These are phyloP conservation scores for Alloteropsis semialata DNA, from an alignment of 176 grass and related monocot genomes.

Conservation along the genomic window DNA sequence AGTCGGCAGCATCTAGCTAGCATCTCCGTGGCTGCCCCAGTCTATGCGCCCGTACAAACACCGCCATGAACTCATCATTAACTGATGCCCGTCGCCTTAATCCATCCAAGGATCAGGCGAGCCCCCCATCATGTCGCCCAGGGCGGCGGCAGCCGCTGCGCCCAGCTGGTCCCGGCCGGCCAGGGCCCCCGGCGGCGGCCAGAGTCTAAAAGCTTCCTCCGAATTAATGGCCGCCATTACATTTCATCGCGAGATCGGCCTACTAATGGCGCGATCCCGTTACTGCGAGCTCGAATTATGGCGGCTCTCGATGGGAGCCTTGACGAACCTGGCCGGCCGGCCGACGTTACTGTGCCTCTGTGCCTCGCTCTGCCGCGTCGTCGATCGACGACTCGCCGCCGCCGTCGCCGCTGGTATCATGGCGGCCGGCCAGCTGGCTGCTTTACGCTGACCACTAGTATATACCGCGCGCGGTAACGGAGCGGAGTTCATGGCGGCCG, in stretches of 20 bases:
- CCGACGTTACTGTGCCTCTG: no score
- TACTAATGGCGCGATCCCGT: not conserved
- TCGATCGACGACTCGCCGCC: no score
- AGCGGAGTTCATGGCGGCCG: not conserved
- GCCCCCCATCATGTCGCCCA: no score
- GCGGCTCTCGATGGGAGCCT: not conserved
- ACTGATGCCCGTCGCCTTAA: not conserved
- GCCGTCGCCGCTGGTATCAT: no score
- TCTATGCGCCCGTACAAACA: not conserved
- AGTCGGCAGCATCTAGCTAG: not conserved
- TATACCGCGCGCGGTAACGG: no score
- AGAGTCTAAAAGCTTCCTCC: not conserved
- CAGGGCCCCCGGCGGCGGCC: not conserved
- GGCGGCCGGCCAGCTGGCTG: no score
- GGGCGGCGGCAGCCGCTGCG: not conserved
- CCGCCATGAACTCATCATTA: not conserved
- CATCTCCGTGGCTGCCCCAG: not conserved
- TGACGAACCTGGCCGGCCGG: not conserved
- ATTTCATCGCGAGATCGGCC: not conserved
- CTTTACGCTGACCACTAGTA: no score
- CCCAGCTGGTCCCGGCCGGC: not conserved
- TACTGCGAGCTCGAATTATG: not conserved
- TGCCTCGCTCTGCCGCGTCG: no score
- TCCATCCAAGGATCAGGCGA: not conserved
- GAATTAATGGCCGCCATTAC: not conserved